A percentile compares a stretch with the other conserved stretches of the same genome.
These are phyloP conservation scores for Mycosarcoma maydis DNA, from an alignment of 1,284 basidiomycete species.

Conservation along the genomic window DNA sequence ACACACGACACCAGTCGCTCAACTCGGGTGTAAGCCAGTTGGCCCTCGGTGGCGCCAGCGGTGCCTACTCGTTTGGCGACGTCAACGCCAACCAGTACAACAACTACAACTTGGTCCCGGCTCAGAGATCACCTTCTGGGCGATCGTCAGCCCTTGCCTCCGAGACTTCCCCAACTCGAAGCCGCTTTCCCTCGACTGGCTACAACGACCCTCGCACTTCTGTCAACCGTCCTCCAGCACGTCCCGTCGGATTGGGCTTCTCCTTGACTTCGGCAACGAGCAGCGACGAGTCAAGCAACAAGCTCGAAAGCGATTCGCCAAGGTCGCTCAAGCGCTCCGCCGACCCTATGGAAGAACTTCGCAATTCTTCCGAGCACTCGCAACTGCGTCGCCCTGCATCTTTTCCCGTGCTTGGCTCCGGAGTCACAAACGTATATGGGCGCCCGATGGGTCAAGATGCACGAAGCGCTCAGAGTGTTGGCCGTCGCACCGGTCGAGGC, in stretches of 20 bases:
- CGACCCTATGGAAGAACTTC: slow-evolving; percentile 37
- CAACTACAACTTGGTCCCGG: slow-evolving; percentile 43
- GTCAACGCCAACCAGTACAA: slow-evolving; percentile 33
- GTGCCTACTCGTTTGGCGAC: slow-evolving; percentile 32
- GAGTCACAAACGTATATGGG: slow-evolving; percentile 27
- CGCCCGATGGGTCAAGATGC: slow-evolving; percentile 32
- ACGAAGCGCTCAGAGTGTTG: slow-evolving; percentile 24
- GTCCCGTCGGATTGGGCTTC: slow-evolving; percentile 37
- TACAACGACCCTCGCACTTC: slow-evolving; percentile 32
- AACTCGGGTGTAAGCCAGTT: slow-evolving; percentile 38
- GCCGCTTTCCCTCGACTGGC: slow-evolving; percentile 37
- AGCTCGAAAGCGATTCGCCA: slow-evolving; percentile 28
- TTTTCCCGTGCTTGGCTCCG: slow-evolving; percentile 40
- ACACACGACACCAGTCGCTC: slow-evolving; percentile 41
- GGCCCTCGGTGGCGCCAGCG: slow-evolving; percentile 22
- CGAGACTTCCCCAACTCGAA: slow-evolving; percentile 38
- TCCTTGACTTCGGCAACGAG: slow-evolving; percentile 18
- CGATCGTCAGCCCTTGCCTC: slow-evolving; percentile 18
- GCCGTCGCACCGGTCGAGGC: slow-evolving; percentile 31
- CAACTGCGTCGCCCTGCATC: slow-evolving; percentile 44
- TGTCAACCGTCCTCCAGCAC: slow-evolving; percentile 22
- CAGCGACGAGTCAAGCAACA: slow-evolving; percentile 30
- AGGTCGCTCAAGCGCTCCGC: slow-evolving; percentile 47
- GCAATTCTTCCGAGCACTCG: slow-evolving; percentile 26
- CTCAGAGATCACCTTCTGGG: slow-evolving; percentile 30